phyloP scores from a whole-genome alignment of 75 land plant species.

The Cryptomeria japonica region DNA sequence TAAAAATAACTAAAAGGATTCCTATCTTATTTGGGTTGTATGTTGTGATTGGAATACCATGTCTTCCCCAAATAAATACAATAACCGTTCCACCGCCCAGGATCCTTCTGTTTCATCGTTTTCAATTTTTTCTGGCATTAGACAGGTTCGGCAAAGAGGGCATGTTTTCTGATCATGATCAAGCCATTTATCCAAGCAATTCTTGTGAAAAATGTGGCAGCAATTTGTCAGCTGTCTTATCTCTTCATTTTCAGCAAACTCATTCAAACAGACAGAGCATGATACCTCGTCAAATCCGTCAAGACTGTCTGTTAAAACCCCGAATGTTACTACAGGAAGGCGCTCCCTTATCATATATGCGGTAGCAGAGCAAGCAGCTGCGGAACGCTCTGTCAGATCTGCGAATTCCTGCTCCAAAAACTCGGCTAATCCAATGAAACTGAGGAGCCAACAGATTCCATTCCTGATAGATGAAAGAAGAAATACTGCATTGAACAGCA shows the following conservation, averaged over 20 bases:
- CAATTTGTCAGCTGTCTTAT: slow-evolving; percentile 58
- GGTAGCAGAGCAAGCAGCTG: slow-evolving; percentile 18
- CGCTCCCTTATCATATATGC: slow-evolving; percentile 44
- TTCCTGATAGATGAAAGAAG: slow-evolving; percentile 30
- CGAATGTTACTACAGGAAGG: slow-evolving; percentile 50
- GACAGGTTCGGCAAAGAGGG: slow-evolving; percentile 61
- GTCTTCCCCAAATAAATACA: slow-evolving; percentile 15
- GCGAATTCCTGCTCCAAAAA: slow-evolving; percentile 37
- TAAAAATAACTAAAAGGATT: background rate
- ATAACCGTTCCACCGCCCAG: slow-evolving; percentile 12
- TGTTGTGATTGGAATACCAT: slow-evolving; percentile 8
- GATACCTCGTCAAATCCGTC: background rate
- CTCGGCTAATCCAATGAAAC: slow-evolving; percentile 39
- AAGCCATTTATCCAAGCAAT: slow-evolving; percentile 76
- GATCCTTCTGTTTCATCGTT: background rate
- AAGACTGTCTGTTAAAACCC: slow-evolving; percentile 4
- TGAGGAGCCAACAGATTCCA: slow-evolving; percentile 19
- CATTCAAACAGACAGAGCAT: slow-evolving; percentile 68
- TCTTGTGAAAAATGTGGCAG: slow-evolving; percentile 65
- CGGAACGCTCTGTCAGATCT: slow-evolving; percentile 3
- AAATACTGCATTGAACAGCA: slow-evolving; percentile 35
- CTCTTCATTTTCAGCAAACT: slow-evolving; percentile 51
- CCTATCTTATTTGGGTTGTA: background rate
- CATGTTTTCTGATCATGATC: slow-evolving; percentile 68
- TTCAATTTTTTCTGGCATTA: slow-evolving; percentile 12